Evolutionary conservation across 2,329 filamentous ascomycete genomes (phyloP).

Genomic region (Colletotrichum endophyticum): DNA sequence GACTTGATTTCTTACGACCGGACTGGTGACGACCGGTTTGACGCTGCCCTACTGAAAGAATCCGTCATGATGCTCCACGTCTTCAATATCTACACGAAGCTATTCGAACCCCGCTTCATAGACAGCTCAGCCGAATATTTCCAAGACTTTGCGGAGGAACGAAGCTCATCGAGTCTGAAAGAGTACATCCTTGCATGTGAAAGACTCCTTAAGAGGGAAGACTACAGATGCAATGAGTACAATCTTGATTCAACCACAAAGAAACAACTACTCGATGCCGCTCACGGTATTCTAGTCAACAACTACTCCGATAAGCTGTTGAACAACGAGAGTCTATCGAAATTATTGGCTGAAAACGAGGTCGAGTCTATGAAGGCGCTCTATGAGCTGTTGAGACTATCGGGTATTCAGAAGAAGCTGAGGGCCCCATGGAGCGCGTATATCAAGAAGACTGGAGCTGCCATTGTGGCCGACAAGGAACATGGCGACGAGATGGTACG

Average conservation of each 20-base stretch:
- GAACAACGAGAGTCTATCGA: conserved; percentile 69
- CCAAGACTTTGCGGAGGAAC: conserved; percentile 69
- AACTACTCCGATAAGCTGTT: conserved; percentile 71
- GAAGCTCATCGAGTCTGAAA: conserved; percentile 68
- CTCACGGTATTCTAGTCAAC: conserved; percentile 76
- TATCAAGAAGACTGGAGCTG: conserved; percentile 75
- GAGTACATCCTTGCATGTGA: conserved; percentile 77
- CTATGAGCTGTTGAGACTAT: conserved; percentile 77
- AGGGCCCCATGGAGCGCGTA: conserved; percentile 78
- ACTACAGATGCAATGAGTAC: conserved; percentile 77
- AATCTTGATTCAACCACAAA: conserved; percentile 85
- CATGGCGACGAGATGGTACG: conserved; percentile 86
- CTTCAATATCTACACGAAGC: conserved; percentile 78
- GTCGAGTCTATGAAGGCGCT: conserved; percentile 74
- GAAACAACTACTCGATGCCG: conserved; percentile 72
- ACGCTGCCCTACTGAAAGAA: conserved; percentile 71
- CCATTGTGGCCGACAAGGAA: conserved; percentile 80
- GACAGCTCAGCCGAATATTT: conserved; percentile 72
- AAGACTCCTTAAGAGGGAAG: conserved; percentile 73
- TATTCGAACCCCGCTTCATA: conserved; percentile 81
- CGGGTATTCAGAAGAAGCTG: conserved; percentile 72
- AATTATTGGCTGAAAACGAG: conserved; percentile 74
- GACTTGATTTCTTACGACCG: conserved; percentile 78
- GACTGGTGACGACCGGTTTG: conserved; percentile 57
- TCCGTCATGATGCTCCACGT: conserved; percentile 84